Conservation (phyloP, 2,329 filamentous ascomycete species). For the Penicillium psychrosexuale region DNA sequence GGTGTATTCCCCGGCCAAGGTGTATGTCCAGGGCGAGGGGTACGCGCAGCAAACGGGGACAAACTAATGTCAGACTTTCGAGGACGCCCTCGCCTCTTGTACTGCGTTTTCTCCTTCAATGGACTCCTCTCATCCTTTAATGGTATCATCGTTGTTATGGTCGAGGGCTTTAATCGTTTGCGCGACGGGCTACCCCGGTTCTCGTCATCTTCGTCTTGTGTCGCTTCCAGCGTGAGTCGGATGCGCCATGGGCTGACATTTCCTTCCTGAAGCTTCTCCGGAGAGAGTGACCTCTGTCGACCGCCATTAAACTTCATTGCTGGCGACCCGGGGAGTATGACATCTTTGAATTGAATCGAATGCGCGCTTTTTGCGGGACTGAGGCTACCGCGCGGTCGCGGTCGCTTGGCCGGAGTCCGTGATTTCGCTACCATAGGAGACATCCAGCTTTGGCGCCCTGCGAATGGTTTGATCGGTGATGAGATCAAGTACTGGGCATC, state of each 20-base stretch:
- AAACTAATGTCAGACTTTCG: slow-evolving; percentile 43
- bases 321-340: slow-evolving; percentile 41
- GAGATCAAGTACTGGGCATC: slow-evolving; percentile 44
- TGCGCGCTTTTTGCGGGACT: slow-evolving; percentile 39
- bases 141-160: slow-evolving; percentile 42
- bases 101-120: slow-evolving; percentile 36
- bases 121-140: slow-evolving; percentile 38
- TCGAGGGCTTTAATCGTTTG: slow-evolving; percentile 32
- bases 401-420: slow-evolving; percentile 6
- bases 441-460: slow-evolving; percentile 39
- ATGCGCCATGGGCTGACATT: slow-evolving; percentile 50
- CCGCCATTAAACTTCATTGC: slow-evolving; percentile 30
- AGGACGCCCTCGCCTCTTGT: slow-evolving; percentile 42
- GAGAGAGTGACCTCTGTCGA: slow-evolving; percentile 34
- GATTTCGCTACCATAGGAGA: slow-evolving; percentile 34
- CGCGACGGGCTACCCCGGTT: slow-evolving; percentile 30
- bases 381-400: slow-evolving; percentile 33
- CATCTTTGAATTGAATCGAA: slow-evolving; percentile 43
- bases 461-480: slow-evolving; percentile 40
- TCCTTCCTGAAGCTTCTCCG: slow-evolving; percentile 39
- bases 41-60: slow-evolving; percentile 34
- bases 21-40: slow-evolving; percentile 18
- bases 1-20: slow-evolving; percentile 14
- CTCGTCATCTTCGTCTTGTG: slow-evolving; percentile 42
- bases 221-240: slow-evolving; percentile 48